A percentile compares a stretch with the other conserved stretches of the same genome.
Evolutionary conservation across 768 basidiomycete genomes (phyloP).

Genomic region (Ephemerocybe angulata): DNA sequence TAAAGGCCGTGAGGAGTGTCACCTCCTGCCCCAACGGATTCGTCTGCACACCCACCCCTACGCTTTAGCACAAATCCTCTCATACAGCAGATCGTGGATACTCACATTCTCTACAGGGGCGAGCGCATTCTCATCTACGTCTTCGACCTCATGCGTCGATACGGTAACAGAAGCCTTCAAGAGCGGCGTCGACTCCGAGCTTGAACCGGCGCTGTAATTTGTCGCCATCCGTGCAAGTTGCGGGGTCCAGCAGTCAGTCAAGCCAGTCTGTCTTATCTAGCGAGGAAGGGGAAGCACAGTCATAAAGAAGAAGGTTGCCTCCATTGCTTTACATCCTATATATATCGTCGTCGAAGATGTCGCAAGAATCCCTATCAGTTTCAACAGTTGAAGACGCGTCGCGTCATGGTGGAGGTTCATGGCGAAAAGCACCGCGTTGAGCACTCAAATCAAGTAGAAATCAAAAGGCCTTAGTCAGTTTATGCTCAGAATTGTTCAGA

Average conservation of each 20-base stretch:
- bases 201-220: not conserved
- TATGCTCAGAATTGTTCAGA: too few relatives aligned
- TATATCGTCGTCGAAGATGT: not conserved
- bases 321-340: not conserved
- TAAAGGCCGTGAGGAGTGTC: slow-evolving; percentile 31
- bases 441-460: too few relatives aligned
- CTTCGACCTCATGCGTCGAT: not conserved
- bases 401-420: slow-evolving; percentile 1
- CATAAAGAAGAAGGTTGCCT: not conserved
- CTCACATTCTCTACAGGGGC: slow-evolving; percentile 27
- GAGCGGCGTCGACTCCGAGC: not conserved
- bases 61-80: not conserved
- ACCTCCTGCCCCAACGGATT: slow-evolving; percentile 31
- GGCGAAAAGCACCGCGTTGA: too few relatives aligned
- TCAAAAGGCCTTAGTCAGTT: too few relatives aligned
- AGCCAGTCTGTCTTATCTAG: not conserved
- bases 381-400: not conserved
- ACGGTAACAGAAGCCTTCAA: not conserved
- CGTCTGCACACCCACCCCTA: slow-evolving; percentile 19
- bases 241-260: not conserved
- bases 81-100: not conserved
- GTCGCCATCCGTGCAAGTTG: not conserved
- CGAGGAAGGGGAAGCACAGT: too few relatives aligned
- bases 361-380: not conserved
- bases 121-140: not conserved